These are phyloP conservation scores for Afroboletus lepidellus DNA, from an alignment of 1,284 basidiomycete species.

Conservation along the genomic window DNA sequence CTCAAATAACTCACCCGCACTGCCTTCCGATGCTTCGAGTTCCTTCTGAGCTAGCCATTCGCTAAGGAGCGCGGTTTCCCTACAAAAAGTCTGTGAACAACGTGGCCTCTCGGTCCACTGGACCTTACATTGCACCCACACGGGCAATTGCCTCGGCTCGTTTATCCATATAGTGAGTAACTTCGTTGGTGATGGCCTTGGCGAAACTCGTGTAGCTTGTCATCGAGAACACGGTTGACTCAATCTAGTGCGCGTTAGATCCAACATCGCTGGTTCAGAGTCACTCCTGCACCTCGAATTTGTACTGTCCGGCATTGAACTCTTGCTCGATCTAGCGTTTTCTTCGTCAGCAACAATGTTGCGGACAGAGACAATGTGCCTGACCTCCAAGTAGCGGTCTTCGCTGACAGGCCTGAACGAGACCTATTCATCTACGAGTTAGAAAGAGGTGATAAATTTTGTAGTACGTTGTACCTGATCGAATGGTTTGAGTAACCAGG, in stretches of 20 bases:
- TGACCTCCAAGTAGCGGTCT: slow-evolving; percentile 44
- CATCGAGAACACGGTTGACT: slow-evolving; percentile 53
- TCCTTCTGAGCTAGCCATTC: slow-evolving; percentile 29
- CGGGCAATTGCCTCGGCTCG: slow-evolving; percentile 37
- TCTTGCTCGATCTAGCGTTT: slow-evolving; percentile 46
- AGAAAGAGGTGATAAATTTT: neutral
- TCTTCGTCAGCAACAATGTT: neutral
- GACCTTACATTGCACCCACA: slow-evolving; percentile 44
- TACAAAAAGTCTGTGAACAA: neutral
- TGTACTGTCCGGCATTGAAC: slow-evolving; percentile 62
- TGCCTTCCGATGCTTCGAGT: slow-evolving; percentile 1
- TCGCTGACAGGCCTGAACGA: slow-evolving; percentile 47
- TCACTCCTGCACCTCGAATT: slow-evolving; percentile 44
- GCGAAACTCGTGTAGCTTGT: slow-evolving; percentile 48
- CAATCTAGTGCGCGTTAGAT: slow-evolving; percentile 39
- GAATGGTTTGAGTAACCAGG: slow-evolving; percentile 64
- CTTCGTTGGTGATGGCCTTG: slow-evolving; percentile 42
- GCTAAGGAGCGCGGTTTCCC: slow-evolving; percentile 22
- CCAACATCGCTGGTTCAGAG: neutral
- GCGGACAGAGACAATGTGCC: neutral
- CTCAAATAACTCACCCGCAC: slow-evolving; percentile 7
- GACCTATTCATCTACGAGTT: slow-evolving; percentile 35
- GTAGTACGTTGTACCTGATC: slow-evolving; percentile 48
- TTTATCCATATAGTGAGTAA: slow-evolving; percentile 41
- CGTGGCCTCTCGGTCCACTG: neutral